Base-by-base conservation (phyloP, 164 flowering plant genomes). In the Kalanchoe fedtschenkoi region DNA sequence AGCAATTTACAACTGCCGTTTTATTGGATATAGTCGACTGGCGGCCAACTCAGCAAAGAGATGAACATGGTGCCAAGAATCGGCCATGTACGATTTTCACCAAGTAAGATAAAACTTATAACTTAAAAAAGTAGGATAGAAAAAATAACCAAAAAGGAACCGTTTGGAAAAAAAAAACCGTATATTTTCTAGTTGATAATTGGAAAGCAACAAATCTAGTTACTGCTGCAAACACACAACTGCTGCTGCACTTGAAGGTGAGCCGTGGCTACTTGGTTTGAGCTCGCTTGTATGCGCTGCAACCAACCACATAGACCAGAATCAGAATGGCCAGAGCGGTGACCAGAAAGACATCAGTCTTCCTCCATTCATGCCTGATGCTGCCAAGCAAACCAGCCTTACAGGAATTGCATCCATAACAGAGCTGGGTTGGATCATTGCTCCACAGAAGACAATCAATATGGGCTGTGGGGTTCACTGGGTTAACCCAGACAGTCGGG, bases 361-460 rank as follows among this genome's bases (percentile, higher is more conserved):
- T 88, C 75, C 96, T 84, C 98, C 98, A 92, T 72, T 92, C 96
- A 61, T 65, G 65, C 62, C 95, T 79, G 51, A 92, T 71, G 76
- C 81, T 89, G 28, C 96, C 97, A 24, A 92, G 62, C 54, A 92
- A 68, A 8, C 97, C 98, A 0, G 95, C 98, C 68, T 80, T 83
- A 80, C 98, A 90, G 5, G 95, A 67, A 56, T 74, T 76, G 81
- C 98, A 93, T 16, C 74, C 73, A 68, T 89, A 93, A 80, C 98
- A 93, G 19, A 88, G 70, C 61, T 81, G 85, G 53, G 53, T 69
- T 58, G 74, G 97, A 60, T 90, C 96, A 37, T 86, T 88, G 85
- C 65, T 88, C 98, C 98, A 93, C 30, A 73, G 0, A n/a, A 33
- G 51, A 74, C 98, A 93, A 72, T 93, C 97, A 1, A 78, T 68